These are phyloP conservation scores for Macrolepiota fuliginosa DNA, from an alignment of 768 basidiomycete species.

Conservation along the genomic window DNA sequence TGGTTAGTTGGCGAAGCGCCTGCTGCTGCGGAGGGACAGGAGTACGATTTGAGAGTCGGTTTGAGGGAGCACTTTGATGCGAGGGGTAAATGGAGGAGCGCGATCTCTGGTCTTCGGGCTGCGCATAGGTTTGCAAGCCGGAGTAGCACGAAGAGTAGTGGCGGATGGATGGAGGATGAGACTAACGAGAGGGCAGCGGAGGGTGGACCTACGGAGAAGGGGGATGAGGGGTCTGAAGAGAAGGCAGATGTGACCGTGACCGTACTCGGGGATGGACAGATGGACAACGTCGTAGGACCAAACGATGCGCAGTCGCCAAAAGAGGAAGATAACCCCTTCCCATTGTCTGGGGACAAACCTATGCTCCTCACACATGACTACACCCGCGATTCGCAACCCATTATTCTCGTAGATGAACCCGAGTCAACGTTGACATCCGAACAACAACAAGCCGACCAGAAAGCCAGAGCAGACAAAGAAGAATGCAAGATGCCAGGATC, in stretches of 20 bases:
- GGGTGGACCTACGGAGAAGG: slow-evolving; percentile 16
- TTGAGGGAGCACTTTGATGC: slow-evolving; percentile 84
- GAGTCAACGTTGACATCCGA: not conserved
- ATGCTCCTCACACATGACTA: not conserved
- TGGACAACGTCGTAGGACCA: slow-evolving; percentile 1
- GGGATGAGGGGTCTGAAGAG: slow-evolving; percentile 27
- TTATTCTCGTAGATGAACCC: slow-evolving; percentile 1
- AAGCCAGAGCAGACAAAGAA: not conserved
- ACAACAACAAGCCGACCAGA: not conserved
- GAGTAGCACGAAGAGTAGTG: slow-evolving; percentile 13
- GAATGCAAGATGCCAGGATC: slow-evolving; percentile 4
- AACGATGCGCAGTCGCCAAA: not conserved
- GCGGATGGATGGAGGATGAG: slow-evolving; percentile 24
- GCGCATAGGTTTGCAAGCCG: slow-evolving; percentile 34
- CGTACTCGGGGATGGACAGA: slow-evolving; percentile 20
- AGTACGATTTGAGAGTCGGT: slow-evolving; percentile 71
- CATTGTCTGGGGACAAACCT: not conserved
- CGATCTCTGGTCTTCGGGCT: slow-evolving; percentile 54
- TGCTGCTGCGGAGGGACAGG: slow-evolving; percentile 30
- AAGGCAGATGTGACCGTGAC: slow-evolving; percentile 42
- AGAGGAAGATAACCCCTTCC: not conserved
- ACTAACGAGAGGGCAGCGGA: slow-evolving; percentile 30
- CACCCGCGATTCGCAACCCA: not conserved
- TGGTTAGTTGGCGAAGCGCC: slow-evolving; percentile 73
- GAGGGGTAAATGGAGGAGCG: slow-evolving; percentile 67